Base-by-base conservation (phyloP, 2,329 filamentous ascomycete genomes). In the Lachnellula arida region DNA sequence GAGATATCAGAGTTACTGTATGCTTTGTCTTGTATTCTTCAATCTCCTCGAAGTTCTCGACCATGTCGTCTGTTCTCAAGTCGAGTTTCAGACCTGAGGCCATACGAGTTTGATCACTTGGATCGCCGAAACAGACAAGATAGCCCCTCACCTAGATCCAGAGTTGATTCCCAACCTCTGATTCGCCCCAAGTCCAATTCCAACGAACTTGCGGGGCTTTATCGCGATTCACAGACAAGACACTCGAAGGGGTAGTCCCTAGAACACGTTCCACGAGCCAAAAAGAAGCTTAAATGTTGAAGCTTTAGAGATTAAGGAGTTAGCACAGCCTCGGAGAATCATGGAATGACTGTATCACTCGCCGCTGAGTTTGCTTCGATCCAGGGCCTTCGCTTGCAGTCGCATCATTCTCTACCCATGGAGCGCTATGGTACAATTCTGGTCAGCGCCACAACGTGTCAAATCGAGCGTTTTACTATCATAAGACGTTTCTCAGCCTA, bases 71-170 rank as follows among this genome's bases (percentile, higher is more conserved):
- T 47, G 17, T 32, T 32, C 44, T 15, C n/a, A 32, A 32, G 49
- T 22, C 28, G 46, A 51, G 60, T 60, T 62, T 60, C 60, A 58
- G 47, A 59, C 35, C 51, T 59, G 60, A 61, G 48, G 55, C 49
- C 58, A 3, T 25, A 35, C 50, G 48, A 51, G 60, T 63, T 59
- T 60, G 59, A 63, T 28, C 46, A 22, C 44, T 35, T 37, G 42
- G 50, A 59, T 57, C 56, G 40, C 39, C 49, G 15, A 37, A 51
- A 34, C 25, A 43, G 22, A 42, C 2, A n/a, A 23, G 2, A 14
- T 11, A 14, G 2, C 44, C 14, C 22, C 28, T 23, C 14, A 8
- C n/a, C 22, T 2, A 47, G 9, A 14, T 32, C 22, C 42, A 34
- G 46, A 37, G 35, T 49, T 40, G 49, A 46, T 47, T 53, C 35